Evolutionary conservation across 2,329 filamentous ascomycete species (phyloP).

Genomic region (Rugonectria rugulosa): DNA sequence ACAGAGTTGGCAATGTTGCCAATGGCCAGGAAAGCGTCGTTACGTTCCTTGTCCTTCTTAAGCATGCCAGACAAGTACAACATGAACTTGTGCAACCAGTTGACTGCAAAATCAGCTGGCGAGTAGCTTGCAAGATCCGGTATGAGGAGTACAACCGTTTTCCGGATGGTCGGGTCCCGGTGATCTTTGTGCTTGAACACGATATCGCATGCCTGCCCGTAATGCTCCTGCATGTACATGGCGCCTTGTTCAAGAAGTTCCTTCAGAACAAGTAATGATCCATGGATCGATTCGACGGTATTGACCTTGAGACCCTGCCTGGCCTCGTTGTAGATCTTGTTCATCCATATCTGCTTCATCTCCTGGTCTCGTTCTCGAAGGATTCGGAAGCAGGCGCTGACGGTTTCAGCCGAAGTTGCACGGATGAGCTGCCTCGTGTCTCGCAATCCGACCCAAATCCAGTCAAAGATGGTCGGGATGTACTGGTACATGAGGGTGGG

Average conservation of each 20-base stretch:
- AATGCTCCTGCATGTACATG: slow-evolving; percentile 99
- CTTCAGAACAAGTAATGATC: slow-evolving; percentile 90
- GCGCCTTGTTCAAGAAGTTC: slow-evolving; percentile 93
- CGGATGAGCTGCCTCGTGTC: slow-evolving; percentile 92
- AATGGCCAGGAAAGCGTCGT: slow-evolving; percentile 93
- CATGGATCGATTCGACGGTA: slow-evolving; percentile 88
- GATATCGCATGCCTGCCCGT: slow-evolving; percentile 90
- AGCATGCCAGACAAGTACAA: slow-evolving; percentile 91
- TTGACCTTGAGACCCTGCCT: slow-evolving; percentile 79
- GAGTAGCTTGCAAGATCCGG: slow-evolving; percentile 93
- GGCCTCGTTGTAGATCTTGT: slow-evolving; percentile 88
- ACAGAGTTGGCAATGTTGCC: slow-evolving; percentile 97
- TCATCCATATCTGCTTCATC: slow-evolving; percentile 87
- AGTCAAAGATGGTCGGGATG: slow-evolving; percentile 92
- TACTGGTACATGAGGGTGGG: slow-evolving; percentile 96
- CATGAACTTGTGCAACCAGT: slow-evolving; percentile 96
- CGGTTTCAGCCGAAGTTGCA: slow-evolving; percentile 88
- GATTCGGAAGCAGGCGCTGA: slow-evolving; percentile 95
- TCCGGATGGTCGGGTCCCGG: slow-evolving; percentile 83
- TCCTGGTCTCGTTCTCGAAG: slow-evolving; percentile 91
- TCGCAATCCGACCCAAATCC: slow-evolving; percentile 93
- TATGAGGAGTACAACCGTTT: slow-evolving; percentile 89
- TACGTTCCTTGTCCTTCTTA: slow-evolving; percentile 93
- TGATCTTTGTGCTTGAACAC: slow-evolving; percentile 94
- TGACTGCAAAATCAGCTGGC: slow-evolving; percentile 85